These are phyloP conservation scores for Phaeosphaeria sp. DNA, from an alignment of 2,329 filamentous ascomycete species.

Conservation along the genomic window DNA sequence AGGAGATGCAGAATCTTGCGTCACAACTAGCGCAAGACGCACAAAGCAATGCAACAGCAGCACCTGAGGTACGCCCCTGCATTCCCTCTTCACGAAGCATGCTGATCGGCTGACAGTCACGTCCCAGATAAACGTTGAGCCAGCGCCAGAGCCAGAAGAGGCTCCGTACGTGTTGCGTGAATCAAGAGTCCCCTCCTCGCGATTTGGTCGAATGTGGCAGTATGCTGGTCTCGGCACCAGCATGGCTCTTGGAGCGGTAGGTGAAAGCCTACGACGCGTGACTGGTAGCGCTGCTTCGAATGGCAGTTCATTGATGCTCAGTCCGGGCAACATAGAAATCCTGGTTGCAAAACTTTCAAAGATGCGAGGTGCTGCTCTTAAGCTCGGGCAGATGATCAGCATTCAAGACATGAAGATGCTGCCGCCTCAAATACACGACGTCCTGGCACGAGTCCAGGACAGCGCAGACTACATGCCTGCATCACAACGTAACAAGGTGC, in stretches of 20 bases:
- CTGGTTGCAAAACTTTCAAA: conserved; percentile 90
- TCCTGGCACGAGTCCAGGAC: conserved; percentile 93
- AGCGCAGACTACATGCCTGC: conserved; percentile 97
- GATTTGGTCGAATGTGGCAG: conserved; percentile 89
- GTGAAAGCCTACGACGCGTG: conserved; percentile 80
- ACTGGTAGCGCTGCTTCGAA: conserved; percentile 67
- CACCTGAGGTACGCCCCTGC: conserved; percentile 32
- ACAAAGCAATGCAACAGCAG: conserved; percentile 33
- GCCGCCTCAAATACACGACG: conserved; percentile 82
- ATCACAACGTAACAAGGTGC: conserved; percentile 86
- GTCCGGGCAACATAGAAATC: conserved; percentile 87
- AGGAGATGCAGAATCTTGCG: conserved; percentile 55
- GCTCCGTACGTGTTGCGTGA: conserved; percentile 76
- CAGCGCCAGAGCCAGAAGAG: conserved; percentile 36
- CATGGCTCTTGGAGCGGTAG: conserved; percentile 92
- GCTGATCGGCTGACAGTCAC: conserved; percentile 56
- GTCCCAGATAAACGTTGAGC: conserved; percentile 41
- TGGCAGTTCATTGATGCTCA: conserved; percentile 82
- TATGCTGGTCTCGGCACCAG: conserved; percentile 92
- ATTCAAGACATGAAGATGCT: conserved; percentile 98
- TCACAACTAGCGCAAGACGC: conserved; percentile 55
- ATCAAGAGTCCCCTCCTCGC: conserved; percentile 87
- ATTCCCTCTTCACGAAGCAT: conserved; percentile 17
- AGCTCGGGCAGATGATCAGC: conserved; percentile 97
- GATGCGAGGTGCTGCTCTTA: conserved; percentile 96